Conservation (phyloP, 345 rosid genomes). For the Dovyalis caffra region DNA sequence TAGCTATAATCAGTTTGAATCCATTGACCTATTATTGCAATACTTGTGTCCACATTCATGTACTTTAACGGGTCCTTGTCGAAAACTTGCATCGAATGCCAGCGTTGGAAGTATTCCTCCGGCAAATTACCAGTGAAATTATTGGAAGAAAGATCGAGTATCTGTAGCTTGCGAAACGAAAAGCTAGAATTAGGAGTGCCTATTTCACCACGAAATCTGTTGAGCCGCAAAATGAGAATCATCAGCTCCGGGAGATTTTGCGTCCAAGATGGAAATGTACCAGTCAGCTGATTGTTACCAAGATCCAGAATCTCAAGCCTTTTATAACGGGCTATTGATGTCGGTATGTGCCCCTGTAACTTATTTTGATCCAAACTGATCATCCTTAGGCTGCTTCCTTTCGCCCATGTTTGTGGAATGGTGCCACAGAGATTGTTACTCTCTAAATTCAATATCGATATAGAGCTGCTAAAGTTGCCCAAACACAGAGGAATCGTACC, state of each 20-base stretch:
- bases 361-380: not conserved
- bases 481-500: constrained; percentile 35
- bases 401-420: not conserved
- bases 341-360: constrained; percentile 2
- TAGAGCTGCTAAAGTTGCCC: not conserved
- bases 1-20: not conserved
- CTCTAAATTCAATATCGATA: not conserved
- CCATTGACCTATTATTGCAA: too few relatives aligned
- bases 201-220: not conserved
- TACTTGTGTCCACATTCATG: not conserved
- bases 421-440: not conserved
- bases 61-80: not conserved
- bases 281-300: not conserved
- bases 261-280: not conserved
- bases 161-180: not conserved
- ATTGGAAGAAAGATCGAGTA: too few relatives aligned
- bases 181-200: not conserved
- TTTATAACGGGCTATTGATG: not conserved
- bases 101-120: not conserved
- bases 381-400: not conserved
- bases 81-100: not conserved
- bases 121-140: not conserved
- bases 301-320: not conserved
- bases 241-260: too few relatives aligned
- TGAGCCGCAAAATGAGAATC: not conserved